Evolutionary conservation across 2,329 filamentous ascomycete genomes (phyloP).

Genomic region (Acephala macrosclerotiorum): DNA sequence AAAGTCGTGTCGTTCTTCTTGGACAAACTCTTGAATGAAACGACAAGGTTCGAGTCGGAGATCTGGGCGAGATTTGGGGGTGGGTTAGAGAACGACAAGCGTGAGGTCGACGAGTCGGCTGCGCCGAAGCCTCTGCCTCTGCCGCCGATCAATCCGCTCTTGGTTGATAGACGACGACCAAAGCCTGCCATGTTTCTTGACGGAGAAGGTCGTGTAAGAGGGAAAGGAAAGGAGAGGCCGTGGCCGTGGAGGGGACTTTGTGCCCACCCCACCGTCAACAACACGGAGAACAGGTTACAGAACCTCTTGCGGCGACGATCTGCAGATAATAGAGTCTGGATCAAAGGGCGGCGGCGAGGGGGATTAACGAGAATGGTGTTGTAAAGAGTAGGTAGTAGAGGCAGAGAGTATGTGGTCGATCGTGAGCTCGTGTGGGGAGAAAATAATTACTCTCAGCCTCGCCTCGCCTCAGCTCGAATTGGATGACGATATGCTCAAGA

Average conservation of each 20-base stretch:
- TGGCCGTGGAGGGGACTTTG: no score
- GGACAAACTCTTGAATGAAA: constrained; percentile 89
- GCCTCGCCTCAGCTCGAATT: not conserved
- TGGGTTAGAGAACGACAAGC: constrained; percentile 86
- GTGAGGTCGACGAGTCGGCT: constrained; percentile 50
- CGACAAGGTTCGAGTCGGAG: constrained; percentile 81
- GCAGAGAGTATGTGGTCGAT: not conserved
- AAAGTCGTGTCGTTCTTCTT: constrained; percentile 97
- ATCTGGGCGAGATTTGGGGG: constrained; percentile 82
- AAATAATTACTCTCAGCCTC: constrained; percentile 9
- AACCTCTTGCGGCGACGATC: no score
- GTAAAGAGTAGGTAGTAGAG: not conserved
- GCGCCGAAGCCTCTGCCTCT: constrained; percentile 36
- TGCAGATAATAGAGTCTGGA: no score
- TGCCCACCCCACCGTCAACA: no score
- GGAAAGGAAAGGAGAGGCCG: no score
- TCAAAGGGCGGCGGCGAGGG: no score
- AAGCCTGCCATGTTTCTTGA: constrained; percentile 42
- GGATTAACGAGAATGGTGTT: not conserved
- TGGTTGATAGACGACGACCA: constrained; percentile 44
- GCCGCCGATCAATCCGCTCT: constrained; percentile 40
- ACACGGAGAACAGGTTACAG: no score
- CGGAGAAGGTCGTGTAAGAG: not conserved
- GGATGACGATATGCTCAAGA: constrained; percentile 2
- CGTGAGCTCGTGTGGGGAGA: not conserved